phyloP scores from a whole-genome alignment of 345 rosid genomes.

The Draba incana region DNA sequence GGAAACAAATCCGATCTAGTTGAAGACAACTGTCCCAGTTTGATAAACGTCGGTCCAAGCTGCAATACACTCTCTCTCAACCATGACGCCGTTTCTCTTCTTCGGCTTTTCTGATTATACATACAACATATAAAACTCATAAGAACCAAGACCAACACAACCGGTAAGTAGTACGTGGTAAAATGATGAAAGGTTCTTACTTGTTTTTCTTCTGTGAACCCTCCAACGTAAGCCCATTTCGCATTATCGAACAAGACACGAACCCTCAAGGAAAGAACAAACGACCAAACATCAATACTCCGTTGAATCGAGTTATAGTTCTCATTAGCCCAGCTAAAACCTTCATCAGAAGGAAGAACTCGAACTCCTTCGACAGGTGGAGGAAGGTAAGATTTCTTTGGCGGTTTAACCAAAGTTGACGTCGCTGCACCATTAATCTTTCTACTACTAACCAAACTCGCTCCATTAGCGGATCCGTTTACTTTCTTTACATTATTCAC shows the following conservation, averaged over 20 bases:
- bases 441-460: conserved; percentile 52
- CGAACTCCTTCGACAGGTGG: conserved; percentile 68
- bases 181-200: conserved; percentile 45
- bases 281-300: conserved; percentile 89
- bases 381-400: conserved; percentile 50
- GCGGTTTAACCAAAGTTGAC: conserved; percentile 47
- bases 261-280: conserved; percentile 66
- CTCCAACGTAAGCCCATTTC: conserved; percentile 81
- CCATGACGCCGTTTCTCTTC: conserved; percentile 84
- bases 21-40: conserved; percentile 91
- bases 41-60: conserved; percentile 97
- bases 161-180: not conserved
- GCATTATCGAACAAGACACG: conserved; percentile 82
- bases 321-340: conserved; percentile 94
- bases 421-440: conserved; percentile 42
- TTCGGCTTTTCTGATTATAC: conserved; percentile 63
- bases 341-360: conserved; percentile 88
- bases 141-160: conserved; percentile 26
- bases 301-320: conserved; percentile 77
- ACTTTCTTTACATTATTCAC: conserved; percentile 50
- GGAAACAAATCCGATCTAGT: conserved; percentile 96
- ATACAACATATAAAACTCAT: conserved; percentile 19
- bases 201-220: conserved; percentile 82
- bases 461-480: conserved; percentile 70
- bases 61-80: conserved; percentile 83